phyloP scores from a whole-genome alignment of 169 alveolate genomes.

The Amoebophrya sp. region DNA sequence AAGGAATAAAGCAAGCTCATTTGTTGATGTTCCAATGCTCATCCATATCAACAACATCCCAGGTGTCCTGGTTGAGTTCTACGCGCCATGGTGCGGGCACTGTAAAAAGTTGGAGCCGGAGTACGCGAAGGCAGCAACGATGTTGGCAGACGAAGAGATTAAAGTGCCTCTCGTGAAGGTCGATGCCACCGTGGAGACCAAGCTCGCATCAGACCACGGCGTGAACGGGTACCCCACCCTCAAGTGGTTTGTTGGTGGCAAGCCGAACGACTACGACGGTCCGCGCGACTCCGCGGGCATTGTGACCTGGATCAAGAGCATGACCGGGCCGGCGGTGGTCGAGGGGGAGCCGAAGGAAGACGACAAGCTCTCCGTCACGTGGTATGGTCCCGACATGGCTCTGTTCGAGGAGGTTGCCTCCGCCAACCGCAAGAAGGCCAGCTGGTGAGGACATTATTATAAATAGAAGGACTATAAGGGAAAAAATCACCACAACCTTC shows the following conservation, averaged over 20 bases:
- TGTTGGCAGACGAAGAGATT: constrained; percentile 41
- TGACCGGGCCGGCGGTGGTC: neutral
- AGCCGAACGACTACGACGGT: neutral
- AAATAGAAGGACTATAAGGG: too few species aligned
- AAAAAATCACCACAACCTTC: too few species aligned
- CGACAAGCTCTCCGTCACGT: neutral
- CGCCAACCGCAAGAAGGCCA: neutral
- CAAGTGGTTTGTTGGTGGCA: neutral
- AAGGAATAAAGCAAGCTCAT: too few species aligned
- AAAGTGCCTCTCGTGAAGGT: constrained; percentile 47
- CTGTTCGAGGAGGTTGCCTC: neutral
- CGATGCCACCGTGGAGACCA: constrained; percentile 48
- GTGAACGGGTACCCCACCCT: neutral
- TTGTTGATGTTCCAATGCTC: too few species aligned
- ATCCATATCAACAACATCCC: too few species aligned
- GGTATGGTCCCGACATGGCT: neutral
- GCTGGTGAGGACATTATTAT: too few species aligned
- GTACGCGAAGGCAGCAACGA: constrained; percentile 57
- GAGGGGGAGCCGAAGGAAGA: neutral
- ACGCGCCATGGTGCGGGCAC: constrained; percentile 95
- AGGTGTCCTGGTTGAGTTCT: constrained; percentile 82
- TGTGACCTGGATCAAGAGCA: neutral
- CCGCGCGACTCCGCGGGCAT: neutral
- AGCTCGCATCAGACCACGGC: neutral
- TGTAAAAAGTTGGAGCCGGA: constrained; percentile 85